A percentile compares a stretch with the other conserved stretches of the same genome.
These are phyloP conservation scores for Beauveria scarabaeidicola DNA, from an alignment of 2,329 filamentous ascomycete genomes.

Conservation along the genomic window DNA sequence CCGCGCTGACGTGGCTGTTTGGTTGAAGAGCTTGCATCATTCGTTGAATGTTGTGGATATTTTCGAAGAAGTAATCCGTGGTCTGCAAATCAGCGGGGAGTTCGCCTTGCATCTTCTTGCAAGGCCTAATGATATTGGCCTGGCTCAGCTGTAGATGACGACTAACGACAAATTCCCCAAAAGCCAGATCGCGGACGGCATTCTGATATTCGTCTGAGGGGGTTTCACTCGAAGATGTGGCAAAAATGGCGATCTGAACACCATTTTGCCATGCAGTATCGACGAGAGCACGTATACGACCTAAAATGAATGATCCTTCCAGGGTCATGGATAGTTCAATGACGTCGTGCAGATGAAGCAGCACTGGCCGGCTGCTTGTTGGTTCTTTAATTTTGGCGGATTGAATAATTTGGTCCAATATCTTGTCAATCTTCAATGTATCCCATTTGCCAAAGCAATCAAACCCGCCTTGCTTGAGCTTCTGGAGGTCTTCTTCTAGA, in stretches of 20 bases:
- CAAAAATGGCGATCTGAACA: slow-evolving; percentile 65
- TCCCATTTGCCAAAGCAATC: slow-evolving; percentile 45
- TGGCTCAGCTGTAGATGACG: slow-evolving; percentile 26
- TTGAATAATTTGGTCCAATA: slow-evolving; percentile 48
- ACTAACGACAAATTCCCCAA: slow-evolving; percentile 32
- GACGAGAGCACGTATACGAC: slow-evolving; percentile 61
- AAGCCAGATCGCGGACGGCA: slow-evolving; percentile 31
- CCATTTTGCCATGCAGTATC: slow-evolving; percentile 65
- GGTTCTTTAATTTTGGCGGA: slow-evolving; percentile 32
- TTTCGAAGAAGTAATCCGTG: slow-evolving; percentile 35
- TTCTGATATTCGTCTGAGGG: slow-evolving; percentile 34
- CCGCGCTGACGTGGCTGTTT: not conserved
- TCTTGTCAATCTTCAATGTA: slow-evolving; percentile 50
- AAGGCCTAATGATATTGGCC: slow-evolving; percentile 14
- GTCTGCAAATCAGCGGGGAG: slow-evolving; percentile 21
- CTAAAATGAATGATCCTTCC: slow-evolving; percentile 61
- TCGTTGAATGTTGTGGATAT: slow-evolving; percentile 37
- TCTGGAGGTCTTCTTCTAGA: slow-evolving; percentile 37
- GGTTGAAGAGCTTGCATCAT: slow-evolving; percentile 35
- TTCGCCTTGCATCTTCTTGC: not conserved
- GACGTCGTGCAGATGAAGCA: slow-evolving; percentile 75
- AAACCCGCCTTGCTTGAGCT: slow-evolving; percentile 30
- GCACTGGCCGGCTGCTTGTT: slow-evolving; percentile 40
- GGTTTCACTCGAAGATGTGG: slow-evolving; percentile 57
- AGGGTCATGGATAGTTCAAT: slow-evolving; percentile 64